Evolutionary conservation across 495 filamentous ascomycete species (phyloP), one percentile per base, ranked within the genome.

Genomic region (Parachaetomium inaequale): DNA sequence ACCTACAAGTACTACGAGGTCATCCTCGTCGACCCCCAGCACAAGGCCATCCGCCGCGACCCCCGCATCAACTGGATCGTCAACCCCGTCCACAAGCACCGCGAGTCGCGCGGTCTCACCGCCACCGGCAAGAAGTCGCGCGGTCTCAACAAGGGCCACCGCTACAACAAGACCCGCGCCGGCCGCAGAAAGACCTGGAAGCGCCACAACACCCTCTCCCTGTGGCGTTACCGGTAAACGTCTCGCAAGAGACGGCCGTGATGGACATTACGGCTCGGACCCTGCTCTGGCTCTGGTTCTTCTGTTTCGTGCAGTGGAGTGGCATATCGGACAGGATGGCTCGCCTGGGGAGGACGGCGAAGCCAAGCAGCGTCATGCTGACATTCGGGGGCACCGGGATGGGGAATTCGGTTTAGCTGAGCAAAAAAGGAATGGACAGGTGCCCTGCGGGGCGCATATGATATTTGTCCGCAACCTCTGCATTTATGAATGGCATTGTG

Each of bases 1-100:
- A 98, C 94, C 81, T 99, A 98, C 90, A 99, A 99, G 86, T 99
- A 98, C 87, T 99, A 85, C 83, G 94, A 99, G 82, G 87, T 99
- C 79, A 97, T 99, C 84, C 89, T 97, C 70, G 95, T 99, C 76
- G 94, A 99, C 84, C 95, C 94, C 74, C 87, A 95, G 83, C 94
- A 99, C 90, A 98, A 97, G 87, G 94, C 95, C 76, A 99, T 98
- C 84, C 93, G 94, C 79, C 91, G 90, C 69, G 94, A 99, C 81
- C 83, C 94, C 70, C 91, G 94, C 77, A 97, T 99, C 88, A 99
- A 96, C 88, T 99, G 94, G 94, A 99, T 99, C 83, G 90, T 91
- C 79, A 94, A 93, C 80, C 87, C 95, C 63, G 95, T 98, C 67
- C 94, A 99, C 89, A 99, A 99, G 91, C 94, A 97, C 86, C 95